These are phyloP conservation scores for Apophysomyces elegans DNA, from an alignment of 371 early-diverging fungal species.

Conservation along the genomic window DNA sequence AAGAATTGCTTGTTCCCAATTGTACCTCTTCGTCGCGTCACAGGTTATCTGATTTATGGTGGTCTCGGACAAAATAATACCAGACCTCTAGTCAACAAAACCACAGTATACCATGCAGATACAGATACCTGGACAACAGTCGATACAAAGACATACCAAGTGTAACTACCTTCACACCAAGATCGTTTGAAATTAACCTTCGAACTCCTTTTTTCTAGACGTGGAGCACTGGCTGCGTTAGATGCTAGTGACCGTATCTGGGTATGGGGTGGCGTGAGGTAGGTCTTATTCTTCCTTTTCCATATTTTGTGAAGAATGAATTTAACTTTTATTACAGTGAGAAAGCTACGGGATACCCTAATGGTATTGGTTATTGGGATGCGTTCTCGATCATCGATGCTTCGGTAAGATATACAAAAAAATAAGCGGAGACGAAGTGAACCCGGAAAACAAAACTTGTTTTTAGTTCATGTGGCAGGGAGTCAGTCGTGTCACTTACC, in stretches of 20 bases:
- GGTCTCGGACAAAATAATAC: neutral
- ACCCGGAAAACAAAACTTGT: neutral
- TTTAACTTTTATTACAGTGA: neutral
- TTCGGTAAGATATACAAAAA: neutral
- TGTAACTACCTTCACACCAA: neutral
- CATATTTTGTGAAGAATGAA: neutral
- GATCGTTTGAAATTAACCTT: neutral
- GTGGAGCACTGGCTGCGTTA: neutral
- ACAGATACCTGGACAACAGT: constrained; percentile 10
- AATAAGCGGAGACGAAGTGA: too few relatives aligned
- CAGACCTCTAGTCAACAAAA: neutral
- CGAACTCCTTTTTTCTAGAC: neutral
- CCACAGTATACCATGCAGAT: neutral
- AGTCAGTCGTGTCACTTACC: neutral
- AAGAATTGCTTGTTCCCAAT: neutral
- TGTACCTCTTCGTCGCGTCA: neutral
- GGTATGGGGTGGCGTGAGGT: constrained; percentile 2
- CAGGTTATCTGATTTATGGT: neutral
- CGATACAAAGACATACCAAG: neutral
- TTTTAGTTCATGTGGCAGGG: neutral
- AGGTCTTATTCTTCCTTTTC: neutral
- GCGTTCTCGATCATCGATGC: neutral
- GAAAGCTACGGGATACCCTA: neutral
- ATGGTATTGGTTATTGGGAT: neutral
- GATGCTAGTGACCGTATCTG: constrained; percentile 2